Evolutionary conservation across 1,139 yeast species (phyloP).

Genomic region (Taiozyma sp.): DNA sequence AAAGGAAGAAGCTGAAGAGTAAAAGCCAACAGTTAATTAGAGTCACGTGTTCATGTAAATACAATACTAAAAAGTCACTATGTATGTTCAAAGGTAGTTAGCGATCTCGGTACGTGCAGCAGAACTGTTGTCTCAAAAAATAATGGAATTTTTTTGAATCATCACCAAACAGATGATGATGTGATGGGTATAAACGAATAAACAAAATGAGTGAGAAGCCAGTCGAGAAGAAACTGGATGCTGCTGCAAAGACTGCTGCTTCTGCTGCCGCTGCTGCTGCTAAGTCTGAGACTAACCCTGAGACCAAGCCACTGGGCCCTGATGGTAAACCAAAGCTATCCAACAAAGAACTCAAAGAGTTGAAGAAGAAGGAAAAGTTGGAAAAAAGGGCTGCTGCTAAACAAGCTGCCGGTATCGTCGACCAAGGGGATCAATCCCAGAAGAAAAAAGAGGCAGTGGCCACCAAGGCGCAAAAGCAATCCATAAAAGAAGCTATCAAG

Average conservation of each 20-base stretch:
- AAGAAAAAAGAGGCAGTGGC: slow-evolving; percentile 10
- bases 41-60: neutral
- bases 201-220: slow-evolving; percentile 2
- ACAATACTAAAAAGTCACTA: neutral
- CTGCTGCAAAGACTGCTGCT: neutral
- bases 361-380: slow-evolving; percentile 85
- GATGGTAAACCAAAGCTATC: slow-evolving; percentile 35
- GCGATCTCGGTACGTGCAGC: neutral
- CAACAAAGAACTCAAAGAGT: slow-evolving; percentile 82
- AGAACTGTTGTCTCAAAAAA: neutral
- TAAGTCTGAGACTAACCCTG: neutral
- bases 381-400: slow-evolving; percentile 78
- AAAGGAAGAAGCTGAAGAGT: neutral
- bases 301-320: neutral
- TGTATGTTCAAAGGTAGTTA: neutral
- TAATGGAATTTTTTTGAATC: neutral
- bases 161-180: neutral
- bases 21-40: neutral
- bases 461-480: slow-evolving; percentile 6
- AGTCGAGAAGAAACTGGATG: neutral
- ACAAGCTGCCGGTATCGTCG: slow-evolving; percentile 46
- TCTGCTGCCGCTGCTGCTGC: neutral
- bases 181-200: no score
- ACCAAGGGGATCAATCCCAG: slow-evolving; percentile 32
- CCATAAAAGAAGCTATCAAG: slow-evolving; percentile 26